Percentiles rank a stretch among this genome's conserved stretches.
phyloP scores from a whole-genome alignment of 2,329 filamentous ascomycete species.

The Diaporthe capsici region DNA sequence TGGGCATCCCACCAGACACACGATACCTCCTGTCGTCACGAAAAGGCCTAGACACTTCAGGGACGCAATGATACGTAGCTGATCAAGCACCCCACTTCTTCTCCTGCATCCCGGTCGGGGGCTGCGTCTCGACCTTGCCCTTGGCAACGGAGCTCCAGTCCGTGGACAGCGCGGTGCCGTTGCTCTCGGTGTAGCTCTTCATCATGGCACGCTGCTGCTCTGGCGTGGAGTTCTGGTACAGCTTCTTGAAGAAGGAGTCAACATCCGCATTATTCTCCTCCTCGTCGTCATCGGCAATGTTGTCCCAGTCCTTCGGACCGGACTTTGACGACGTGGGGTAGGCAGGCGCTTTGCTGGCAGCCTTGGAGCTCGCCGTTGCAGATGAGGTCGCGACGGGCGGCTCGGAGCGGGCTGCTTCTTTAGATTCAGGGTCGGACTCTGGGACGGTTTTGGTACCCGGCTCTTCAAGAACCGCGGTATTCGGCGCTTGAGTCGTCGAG shows the following conservation, averaged over 20 bases:
- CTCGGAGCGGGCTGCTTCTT: neutral
- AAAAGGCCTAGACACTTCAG: neutral
- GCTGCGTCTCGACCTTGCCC: conserved; percentile 78
- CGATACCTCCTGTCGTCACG: fast-evolving
- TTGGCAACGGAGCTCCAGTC: conserved; percentile 88
- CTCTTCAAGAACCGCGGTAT: neutral
- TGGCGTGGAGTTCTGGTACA: conserved; percentile 82
- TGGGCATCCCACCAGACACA: neutral
- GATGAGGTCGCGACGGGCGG: neutral
- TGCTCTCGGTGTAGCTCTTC: conserved; percentile 96
- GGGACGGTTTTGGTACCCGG: no score
- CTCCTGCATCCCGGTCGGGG: conserved; percentile 83
- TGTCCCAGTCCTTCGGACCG: conserved; percentile 95
- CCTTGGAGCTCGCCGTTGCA: conserved; percentile 3
- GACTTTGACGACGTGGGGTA: conserved; percentile 90
- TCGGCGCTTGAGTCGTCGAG: neutral
- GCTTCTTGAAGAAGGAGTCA: conserved; percentile 89
- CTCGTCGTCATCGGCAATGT: conserved; percentile 69
- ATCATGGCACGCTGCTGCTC: conserved; percentile 95
- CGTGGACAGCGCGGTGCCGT: conserved; percentile 92
- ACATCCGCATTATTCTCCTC: conserved; percentile 75
- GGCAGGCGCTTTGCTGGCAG: conserved; percentile 57
- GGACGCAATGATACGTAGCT: conserved; percentile 33
- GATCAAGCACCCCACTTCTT: conserved; percentile 72
- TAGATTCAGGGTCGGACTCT: neutral